A percentile compares a stretch with the other conserved stretches of the same genome.
Evolutionary conservation across 768 basidiomycete genomes (phyloP).

Genomic region (Lentinula aciculospora): DNA sequence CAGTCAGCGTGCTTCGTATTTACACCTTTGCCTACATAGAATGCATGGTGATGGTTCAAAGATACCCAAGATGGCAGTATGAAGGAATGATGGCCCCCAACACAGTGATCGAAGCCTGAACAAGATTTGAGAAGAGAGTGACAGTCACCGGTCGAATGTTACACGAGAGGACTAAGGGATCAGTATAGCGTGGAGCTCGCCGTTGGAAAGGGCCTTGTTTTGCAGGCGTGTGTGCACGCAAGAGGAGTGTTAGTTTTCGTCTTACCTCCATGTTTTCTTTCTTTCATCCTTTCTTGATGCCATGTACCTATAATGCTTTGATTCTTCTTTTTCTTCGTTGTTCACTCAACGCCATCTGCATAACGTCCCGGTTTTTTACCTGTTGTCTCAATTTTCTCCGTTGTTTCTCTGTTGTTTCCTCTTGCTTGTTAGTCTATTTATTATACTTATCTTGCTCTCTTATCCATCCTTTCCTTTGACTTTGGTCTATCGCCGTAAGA

Average conservation of each 20-base stretch:
- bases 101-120: too few relatives aligned
- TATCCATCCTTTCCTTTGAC: not conserved
- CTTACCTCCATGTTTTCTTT: not conserved
- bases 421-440: not conserved
- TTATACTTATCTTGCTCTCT: not conserved
- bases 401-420: not conserved
- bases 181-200: too few relatives aligned
- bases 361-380: not conserved
- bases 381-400: not conserved
- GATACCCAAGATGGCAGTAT: too few relatives aligned
- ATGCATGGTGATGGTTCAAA: too few relatives aligned
- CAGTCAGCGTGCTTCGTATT: too few relatives aligned
- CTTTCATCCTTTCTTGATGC: not conserved
- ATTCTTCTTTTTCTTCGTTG: not conserved
- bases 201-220: too few relatives aligned
- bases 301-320: not conserved
- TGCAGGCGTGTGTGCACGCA: too few relatives aligned
- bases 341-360: not conserved
- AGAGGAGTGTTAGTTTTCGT: not conserved
- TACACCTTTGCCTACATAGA: too few relatives aligned
- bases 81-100: too few relatives aligned
- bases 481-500: not conserved
- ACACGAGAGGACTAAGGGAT: too few relatives aligned
- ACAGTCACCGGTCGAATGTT: too few relatives aligned
- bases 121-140: too few relatives aligned